A percentile compares a stretch with the other conserved stretches of the same genome.
Evolutionary conservation across 2,329 filamentous ascomycete species (phyloP).

Genomic region (Orbilia quercus): DNA sequence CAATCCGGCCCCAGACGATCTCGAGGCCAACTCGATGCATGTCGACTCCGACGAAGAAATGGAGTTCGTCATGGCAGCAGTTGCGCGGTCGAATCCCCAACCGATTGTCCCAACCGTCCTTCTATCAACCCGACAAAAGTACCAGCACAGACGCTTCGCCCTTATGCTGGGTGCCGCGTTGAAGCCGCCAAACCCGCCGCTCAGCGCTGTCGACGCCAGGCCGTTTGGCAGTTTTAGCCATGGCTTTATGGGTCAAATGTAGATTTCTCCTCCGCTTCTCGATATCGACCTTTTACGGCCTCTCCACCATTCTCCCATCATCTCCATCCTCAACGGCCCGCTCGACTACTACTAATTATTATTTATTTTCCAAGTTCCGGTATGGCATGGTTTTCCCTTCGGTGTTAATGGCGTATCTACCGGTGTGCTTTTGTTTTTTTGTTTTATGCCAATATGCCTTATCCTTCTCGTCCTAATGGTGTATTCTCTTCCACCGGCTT

Average conservation of each 20-base stretch:
- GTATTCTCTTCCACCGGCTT: not conserved
- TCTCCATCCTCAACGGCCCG: too few species aligned
- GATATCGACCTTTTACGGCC: too few species aligned
- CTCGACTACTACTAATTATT: too few species aligned
- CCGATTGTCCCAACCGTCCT: conserved; percentile 78
- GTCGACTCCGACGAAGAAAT: conserved; percentile 97
- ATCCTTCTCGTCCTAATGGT: not conserved
- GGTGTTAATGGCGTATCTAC: conserved; percentile 3
- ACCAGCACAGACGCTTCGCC: conserved; percentile 72
- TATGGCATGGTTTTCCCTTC: not conserved
- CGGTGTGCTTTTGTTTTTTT: not conserved
- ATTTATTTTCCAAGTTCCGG: not conserved
- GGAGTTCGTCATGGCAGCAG: conserved; percentile 83
- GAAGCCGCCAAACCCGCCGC: conserved; percentile 63
- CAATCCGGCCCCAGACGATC: conserved; percentile 85
- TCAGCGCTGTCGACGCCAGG: conserved; percentile 39
- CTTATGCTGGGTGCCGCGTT: conserved; percentile 75
- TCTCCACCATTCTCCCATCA: too few species aligned
- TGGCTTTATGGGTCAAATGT: conserved; percentile 41
- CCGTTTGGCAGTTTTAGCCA: conserved; percentile 49
- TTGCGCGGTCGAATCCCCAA: conserved; percentile 79
- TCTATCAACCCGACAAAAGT: conserved; percentile 72
- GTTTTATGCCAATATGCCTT: conserved; percentile 6
- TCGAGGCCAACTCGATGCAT: conserved; percentile 80
- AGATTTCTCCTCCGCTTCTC: not conserved